Conservation (phyloP, 129 eudicot species). For the Saussurea involucrata region DNA sequence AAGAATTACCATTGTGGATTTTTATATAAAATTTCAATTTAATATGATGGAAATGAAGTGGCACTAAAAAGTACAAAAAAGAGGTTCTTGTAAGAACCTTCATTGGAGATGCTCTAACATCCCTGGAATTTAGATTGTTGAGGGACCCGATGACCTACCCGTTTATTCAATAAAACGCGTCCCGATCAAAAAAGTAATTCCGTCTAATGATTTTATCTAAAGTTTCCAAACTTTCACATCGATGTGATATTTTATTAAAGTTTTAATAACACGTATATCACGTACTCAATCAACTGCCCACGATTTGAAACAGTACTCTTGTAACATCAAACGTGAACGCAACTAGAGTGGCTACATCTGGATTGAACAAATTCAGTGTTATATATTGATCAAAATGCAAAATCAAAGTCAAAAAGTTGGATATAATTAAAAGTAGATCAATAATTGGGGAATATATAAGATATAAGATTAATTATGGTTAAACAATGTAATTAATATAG, state of each 20-base stretch:
- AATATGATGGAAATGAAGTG: too few species aligned
- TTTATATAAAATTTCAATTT: too few species aligned
- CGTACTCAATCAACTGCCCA: neutral
- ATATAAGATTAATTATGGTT: slow-evolving; percentile 11
- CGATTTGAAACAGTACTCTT: neutral
- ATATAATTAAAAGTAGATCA: neutral
- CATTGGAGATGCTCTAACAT: too few species aligned
- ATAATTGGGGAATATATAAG: neutral
- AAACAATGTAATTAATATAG: neutral
- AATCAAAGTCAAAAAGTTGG: neutral
- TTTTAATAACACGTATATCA: neutral
- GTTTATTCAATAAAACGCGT: neutral
- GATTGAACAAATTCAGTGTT: neutral
- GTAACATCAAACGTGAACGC: neutral
- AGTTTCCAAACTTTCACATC: neutral
- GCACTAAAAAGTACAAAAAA: too few species aligned
- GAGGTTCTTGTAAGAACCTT: too few species aligned
- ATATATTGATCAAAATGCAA: neutral
- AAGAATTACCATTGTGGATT: too few species aligned
- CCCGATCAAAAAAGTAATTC: neutral
- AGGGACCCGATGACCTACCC: neutral
- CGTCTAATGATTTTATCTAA: neutral
- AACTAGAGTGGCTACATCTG: neutral
- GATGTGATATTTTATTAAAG: neutral
- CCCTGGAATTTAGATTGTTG: neutral